A percentile compares a stretch with the other conserved stretches of the same genome.
phyloP scores from a whole-genome alignment of 148 eudicot species.

The Vaccinium myrtillus region DNA sequence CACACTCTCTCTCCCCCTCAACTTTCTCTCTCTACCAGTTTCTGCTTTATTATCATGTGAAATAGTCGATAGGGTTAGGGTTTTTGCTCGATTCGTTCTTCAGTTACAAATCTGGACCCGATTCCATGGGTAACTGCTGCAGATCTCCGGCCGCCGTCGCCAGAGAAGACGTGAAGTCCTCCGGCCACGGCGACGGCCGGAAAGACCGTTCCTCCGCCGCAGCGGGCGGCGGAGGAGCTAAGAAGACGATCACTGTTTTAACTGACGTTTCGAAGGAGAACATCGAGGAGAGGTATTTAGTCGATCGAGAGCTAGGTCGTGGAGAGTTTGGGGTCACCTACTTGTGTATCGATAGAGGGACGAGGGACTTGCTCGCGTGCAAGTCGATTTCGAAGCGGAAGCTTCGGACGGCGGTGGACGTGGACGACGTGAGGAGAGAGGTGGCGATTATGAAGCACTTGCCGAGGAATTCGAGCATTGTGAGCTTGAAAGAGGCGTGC shows the following conservation, averaged over 20 bases:
- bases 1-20: background rate
- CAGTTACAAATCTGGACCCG: conserved; percentile 18
- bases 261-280: conserved; percentile 45
- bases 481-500: conserved; percentile 76
- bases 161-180: conserved; percentile 75
- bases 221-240: conserved; percentile 12
- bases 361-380: conserved; percentile 69
- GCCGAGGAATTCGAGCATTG: conserved; percentile 69
- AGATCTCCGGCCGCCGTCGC: conserved; percentile 97
- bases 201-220: conserved; percentile 28
- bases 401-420: conserved; percentile 77
- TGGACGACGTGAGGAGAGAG: conserved; percentile 88
- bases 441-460: conserved; percentile 93
- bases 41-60: conserved; percentile 21
- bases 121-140: conserved; percentile 89
- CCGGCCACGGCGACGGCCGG: conserved; percentile 39
- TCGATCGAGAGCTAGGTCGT: conserved; percentile 75
- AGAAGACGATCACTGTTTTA: conserved; percentile 52
- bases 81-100: conserved; percentile 10
- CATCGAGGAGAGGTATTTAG: conserved; percentile 72
- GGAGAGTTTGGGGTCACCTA: conserved; percentile 94
- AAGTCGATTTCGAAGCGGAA: conserved; percentile 93
- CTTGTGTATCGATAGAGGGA: conserved; percentile 56
- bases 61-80: conserved; percentile 29
- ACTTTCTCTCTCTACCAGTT: conserved; percentile 19